Evolutionary conservation across 192 early-diverging fungal species (phyloP).

Genomic region (Podila epicladia): DNA sequence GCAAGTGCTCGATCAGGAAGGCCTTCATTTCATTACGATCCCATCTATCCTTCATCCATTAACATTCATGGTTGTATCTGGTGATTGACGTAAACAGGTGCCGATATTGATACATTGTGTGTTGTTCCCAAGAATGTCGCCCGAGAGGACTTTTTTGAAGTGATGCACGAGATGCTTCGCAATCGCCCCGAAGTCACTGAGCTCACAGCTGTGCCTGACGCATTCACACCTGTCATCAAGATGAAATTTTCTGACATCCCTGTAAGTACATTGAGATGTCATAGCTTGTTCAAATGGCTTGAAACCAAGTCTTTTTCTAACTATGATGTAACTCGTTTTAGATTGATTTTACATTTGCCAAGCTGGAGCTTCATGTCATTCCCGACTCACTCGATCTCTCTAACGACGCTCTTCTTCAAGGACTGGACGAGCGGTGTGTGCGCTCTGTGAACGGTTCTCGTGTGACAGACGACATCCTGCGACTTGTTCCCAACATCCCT

Average conservation of each 20-base stretch:
- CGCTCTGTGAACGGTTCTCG: conserved; percentile 97
- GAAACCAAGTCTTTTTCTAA: background rate
- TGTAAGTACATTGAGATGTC: conserved; percentile 54
- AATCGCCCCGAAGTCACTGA: conserved; percentile 87
- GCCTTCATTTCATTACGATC: background rate
- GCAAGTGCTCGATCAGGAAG: conserved; percentile 50
- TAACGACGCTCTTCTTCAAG: conserved; percentile 86
- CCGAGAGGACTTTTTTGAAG: conserved; percentile 92
- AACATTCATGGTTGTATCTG: background rate
- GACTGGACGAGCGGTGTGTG: conserved; percentile 87
- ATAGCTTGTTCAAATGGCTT: background rate
- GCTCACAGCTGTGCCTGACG: conserved; percentile 87
- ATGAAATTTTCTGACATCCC: conserved; percentile 92
- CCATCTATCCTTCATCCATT: background rate
- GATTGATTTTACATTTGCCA: conserved; percentile 96
- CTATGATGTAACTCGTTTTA: conserved; percentile 22
- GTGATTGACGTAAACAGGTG: conserved; percentile 55
- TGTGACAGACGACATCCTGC: conserved; percentile 95
- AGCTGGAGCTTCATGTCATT: conserved; percentile 76
- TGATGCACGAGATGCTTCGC: conserved; percentile 88
- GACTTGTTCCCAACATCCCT: conserved; percentile 91
- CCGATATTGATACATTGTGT: conserved; percentile 99
- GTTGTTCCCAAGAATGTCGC: conserved; percentile 91
- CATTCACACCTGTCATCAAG: conserved; percentile 96
- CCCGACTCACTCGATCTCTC: conserved; percentile 87